Evolutionary conservation across 345 rosid species (phyloP).

Genomic region (Citrus medica): DNA sequence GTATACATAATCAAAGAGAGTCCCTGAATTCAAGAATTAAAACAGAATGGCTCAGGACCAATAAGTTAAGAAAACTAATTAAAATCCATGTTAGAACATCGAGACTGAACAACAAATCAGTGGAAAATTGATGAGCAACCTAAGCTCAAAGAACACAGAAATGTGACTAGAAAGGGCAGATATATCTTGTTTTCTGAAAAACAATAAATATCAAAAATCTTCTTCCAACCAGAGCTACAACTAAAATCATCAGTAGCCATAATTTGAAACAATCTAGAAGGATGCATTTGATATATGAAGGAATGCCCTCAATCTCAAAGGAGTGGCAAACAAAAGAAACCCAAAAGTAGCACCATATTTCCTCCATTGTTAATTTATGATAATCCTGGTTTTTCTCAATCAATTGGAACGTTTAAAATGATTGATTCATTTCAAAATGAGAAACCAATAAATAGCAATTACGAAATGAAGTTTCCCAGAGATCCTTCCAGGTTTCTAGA

Average conservation of each 20-base stretch:
- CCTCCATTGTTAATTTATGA: background rate
- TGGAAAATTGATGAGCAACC: background rate
- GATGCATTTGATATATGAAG: background rate
- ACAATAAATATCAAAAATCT: background rate
- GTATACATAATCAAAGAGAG: background rate
- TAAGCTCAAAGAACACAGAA: background rate
- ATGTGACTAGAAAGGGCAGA: background rate
- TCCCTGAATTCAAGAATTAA: conserved; percentile 14
- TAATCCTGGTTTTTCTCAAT: background rate
- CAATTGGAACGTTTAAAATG: background rate
- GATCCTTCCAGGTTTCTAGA: background rate
- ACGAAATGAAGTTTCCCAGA: background rate
- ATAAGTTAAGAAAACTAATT: too few relatives aligned
- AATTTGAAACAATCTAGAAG: background rate
- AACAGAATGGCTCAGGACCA: background rate
- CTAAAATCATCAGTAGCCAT: background rate
- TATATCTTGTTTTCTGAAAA: background rate
- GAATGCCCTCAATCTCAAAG: background rate
- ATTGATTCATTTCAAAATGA: background rate
- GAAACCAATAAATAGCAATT: background rate
- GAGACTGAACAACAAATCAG: background rate
- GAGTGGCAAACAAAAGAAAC: background rate
- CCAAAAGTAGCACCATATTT: background rate
- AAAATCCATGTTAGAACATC: background rate
- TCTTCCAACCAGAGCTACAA: background rate